Conservation (phyloP, 352 stramenopile species). For the Phytophthora melonis region DNA sequence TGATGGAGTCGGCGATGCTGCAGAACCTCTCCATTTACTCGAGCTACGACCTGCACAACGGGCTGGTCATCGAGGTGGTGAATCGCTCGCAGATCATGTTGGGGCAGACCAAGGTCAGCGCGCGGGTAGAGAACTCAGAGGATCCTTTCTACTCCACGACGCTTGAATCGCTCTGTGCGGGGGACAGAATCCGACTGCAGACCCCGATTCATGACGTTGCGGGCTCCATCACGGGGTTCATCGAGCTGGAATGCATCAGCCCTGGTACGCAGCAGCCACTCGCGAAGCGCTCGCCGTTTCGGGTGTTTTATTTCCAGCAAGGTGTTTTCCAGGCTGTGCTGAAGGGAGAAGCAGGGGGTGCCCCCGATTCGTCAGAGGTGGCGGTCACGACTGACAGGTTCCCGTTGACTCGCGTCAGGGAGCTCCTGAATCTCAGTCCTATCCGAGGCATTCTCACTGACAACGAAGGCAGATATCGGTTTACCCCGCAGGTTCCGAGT, state of each 20-base stretch:
- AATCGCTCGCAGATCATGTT: conserved; percentile 76
- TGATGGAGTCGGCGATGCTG: conserved; percentile 82
- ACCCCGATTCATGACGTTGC: conserved; percentile 32
- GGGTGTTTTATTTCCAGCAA: conserved; percentile 55
- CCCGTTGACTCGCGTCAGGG: conserved; percentile 49
- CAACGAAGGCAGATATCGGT: conserved; percentile 58
- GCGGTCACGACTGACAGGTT: conserved; percentile 40
- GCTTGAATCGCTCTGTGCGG: conserved; percentile 37
- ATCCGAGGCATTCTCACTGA: conserved; percentile 64
- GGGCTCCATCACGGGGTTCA: conserved; percentile 31
- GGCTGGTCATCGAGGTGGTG: conserved; percentile 45
- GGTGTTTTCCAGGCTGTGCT: conserved; percentile 43
- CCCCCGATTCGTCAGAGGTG: conserved; percentile 11
- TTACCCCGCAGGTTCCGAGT: conserved; percentile 20
- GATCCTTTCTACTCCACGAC: conserved; percentile 25
- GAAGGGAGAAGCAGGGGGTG: conserved; percentile 25
- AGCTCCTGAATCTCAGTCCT: conserved; percentile 59
- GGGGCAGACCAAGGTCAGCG: conserved; percentile 36
- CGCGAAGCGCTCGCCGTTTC: conserved; percentile 54
- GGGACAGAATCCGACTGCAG: conserved; percentile 38
- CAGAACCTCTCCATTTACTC: conserved; percentile 61
- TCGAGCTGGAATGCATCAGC: conserved; percentile 58
- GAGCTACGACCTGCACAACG: conserved; percentile 30
- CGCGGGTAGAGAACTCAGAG: conserved; percentile 16
- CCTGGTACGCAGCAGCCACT: conserved; percentile 71